phyloP scores from a whole-genome alignment of 805 yeast genomes.

The Metschnikowia henanensis region DNA sequence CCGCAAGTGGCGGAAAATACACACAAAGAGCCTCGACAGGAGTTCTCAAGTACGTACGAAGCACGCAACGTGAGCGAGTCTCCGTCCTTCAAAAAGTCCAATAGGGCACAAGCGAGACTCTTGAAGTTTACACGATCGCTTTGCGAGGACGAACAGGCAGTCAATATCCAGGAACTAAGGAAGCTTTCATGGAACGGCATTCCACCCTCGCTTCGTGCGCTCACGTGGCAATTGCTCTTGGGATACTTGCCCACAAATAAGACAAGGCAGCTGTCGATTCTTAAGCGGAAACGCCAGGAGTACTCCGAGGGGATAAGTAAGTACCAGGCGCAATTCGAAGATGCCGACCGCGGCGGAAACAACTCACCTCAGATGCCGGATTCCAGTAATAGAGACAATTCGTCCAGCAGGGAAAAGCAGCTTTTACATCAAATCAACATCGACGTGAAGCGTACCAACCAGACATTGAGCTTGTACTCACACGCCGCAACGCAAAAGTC shows the following conservation, averaged over 20 bases:
- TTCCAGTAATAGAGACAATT: constrained; percentile 31
- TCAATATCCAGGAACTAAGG: constrained; percentile 69
- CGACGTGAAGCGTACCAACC: constrained; percentile 94
- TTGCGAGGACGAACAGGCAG: constrained; percentile 39
- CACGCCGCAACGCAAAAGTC: constrained; percentile 71
- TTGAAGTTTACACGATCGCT: constrained; percentile 66
- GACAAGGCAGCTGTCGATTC: constrained; percentile 65
- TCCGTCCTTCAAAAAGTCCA: constrained; percentile 18
- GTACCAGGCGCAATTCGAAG: constrained; percentile 45
- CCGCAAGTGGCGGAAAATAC: constrained; percentile 1
- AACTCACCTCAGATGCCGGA: constrained; percentile 7
- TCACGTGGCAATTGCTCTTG: constrained; percentile 84
- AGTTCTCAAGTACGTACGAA: constrained; percentile 13
- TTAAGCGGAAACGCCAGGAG: constrained; percentile 82
- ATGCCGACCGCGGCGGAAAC: background rate
- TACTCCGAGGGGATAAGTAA: constrained; percentile 73
- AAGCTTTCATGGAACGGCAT: constrained; percentile 94
- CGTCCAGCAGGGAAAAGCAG: constrained; percentile 53
- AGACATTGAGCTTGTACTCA: constrained; percentile 72
- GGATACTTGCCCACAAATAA: constrained; percentile 91
- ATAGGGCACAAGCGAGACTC: constrained; percentile 61
- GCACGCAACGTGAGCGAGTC: constrained; percentile 23
- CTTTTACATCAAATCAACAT: constrained; percentile 96
- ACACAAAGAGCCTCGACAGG: constrained; percentile 10
- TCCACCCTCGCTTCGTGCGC: constrained; percentile 76